Evolutionary conservation across 768 basidiomycete genomes (phyloP).

Genomic region (Tulasnella sp.): DNA sequence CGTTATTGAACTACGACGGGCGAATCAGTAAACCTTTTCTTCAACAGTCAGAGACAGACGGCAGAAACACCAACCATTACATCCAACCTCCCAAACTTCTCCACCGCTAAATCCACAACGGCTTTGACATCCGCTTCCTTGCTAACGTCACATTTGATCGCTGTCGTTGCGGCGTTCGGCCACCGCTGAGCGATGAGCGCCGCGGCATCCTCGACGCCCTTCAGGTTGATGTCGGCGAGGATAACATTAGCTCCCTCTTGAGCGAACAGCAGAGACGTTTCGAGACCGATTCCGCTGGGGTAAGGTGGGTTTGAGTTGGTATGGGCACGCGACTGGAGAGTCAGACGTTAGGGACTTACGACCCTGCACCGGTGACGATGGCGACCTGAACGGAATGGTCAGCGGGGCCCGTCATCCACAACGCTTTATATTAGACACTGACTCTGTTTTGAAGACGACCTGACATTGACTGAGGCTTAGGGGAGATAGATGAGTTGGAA

Average conservation of each 20-base stretch:
- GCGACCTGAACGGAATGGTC: conserved; percentile 38
- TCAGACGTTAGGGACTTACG: conserved; percentile 39
- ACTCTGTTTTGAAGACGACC: conserved; percentile 2
- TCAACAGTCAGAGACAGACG: neutral
- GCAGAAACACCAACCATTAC: conserved; percentile 55
- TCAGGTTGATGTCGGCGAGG: conserved; percentile 76
- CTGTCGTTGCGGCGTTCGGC: conserved; percentile 55
- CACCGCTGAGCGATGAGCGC: conserved; percentile 50
- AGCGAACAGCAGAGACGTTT: conserved; percentile 91
- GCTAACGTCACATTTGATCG: conserved; percentile 74
- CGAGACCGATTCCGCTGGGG: conserved; percentile 85
- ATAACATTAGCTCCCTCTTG: conserved; percentile 87
- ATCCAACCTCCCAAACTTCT: conserved; percentile 86
- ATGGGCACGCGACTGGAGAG: neutral
- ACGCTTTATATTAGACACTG: neutral
- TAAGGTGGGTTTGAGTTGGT: conserved; percentile 15
- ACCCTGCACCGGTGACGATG: conserved; percentile 79
- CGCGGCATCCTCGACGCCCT: conserved; percentile 57
- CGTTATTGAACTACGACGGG: conserved; percentile 68
- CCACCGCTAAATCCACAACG: conserved; percentile 66
- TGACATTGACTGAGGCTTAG: neutral
- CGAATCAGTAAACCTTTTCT: neutral
- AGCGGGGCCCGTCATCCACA: neutral
- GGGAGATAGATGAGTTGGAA: neutral
- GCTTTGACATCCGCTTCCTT: conserved; percentile 79